Percentiles rank a stretch among this genome's conserved stretches.
phyloP scores from a whole-genome alignment of 768 basidiomycete species.

The Leccinum fibrillosum region DNA sequence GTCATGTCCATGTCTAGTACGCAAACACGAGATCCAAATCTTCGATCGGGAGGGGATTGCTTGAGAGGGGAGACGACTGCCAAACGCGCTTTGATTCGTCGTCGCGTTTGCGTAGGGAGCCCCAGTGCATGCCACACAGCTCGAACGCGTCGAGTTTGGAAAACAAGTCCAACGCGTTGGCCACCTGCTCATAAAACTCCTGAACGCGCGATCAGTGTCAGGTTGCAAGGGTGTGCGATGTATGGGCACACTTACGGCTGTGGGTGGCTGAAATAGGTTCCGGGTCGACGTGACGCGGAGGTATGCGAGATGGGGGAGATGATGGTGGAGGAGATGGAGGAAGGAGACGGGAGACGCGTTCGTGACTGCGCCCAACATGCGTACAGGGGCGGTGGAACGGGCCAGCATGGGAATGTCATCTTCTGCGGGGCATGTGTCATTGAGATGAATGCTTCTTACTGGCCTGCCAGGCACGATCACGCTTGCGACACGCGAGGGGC shows the following conservation, averaged over 20 bases:
- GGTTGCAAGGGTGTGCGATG: background rate
- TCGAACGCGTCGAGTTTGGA: conserved; percentile 65
- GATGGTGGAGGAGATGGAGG: conserved; percentile 50
- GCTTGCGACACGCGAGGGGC: conserved; percentile 53
- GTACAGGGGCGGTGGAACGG: conserved; percentile 45
- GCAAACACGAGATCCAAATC: conserved; percentile 30
- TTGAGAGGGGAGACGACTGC: conserved; percentile 49
- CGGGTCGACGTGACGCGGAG: conserved; percentile 63
- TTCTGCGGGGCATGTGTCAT: conserved; percentile 56
- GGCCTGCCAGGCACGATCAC: conserved; percentile 64
- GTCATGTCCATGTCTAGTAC: background rate
- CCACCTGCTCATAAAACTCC: conserved; percentile 63
- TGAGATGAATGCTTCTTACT: conserved; percentile 59
- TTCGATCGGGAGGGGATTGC: conserved; percentile 27
- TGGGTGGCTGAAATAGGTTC: conserved; percentile 46
- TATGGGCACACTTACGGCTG: conserved; percentile 36
- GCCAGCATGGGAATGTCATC: conserved; percentile 53
- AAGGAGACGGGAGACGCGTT: conserved; percentile 55
- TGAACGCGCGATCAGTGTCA: conserved; percentile 27
- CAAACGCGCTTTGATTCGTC: conserved; percentile 46
- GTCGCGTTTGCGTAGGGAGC: conserved; percentile 46
- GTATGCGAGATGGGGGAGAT: conserved; percentile 60
- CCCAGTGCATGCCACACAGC: conserved; percentile 75
- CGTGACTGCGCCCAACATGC: conserved; percentile 58
- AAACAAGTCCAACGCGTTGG: conserved; percentile 54